Evolutionary conservation across 176 grass and related monocot species (phyloP).

Genomic region (Avena atlantica): DNA sequence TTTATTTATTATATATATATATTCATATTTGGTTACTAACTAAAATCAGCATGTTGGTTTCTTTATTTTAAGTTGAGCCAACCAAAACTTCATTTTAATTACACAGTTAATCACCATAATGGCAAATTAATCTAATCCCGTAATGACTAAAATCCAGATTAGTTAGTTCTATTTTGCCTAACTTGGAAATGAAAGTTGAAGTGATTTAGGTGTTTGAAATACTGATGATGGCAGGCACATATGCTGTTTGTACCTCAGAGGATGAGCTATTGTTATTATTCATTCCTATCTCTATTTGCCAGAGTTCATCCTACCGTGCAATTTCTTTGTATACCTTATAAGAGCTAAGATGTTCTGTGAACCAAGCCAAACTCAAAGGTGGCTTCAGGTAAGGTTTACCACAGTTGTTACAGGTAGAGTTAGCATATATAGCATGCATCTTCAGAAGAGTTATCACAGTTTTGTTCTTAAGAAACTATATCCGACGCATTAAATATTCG

Average conservation of each 20-base stretch:
- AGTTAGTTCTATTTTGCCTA: not conserved
- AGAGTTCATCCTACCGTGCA: not conserved
- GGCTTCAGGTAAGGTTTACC: not conserved
- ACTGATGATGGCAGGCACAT: too few species aligned
- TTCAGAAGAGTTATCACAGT: not conserved
- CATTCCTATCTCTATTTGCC: not conserved
- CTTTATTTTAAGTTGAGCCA: not conserved
- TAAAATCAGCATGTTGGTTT: too few species aligned
- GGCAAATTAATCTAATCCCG: not conserved
- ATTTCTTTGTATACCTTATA: not conserved
- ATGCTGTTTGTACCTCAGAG: too few species aligned
- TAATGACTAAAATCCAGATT: not conserved
- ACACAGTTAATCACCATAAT: not conserved
- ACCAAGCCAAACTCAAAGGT: not conserved
- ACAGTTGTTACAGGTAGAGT: too few species aligned
- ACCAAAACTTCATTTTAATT: not conserved
- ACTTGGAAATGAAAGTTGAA: not conserved
- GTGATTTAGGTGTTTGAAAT: too few species aligned
- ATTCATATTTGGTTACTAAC: too few species aligned
- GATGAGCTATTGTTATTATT: not conserved
- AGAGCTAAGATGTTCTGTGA: not conserved
- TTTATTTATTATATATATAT: not conserved
- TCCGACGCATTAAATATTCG: too few species aligned
- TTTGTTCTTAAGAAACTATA: not conserved
- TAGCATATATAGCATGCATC: too few species aligned